phyloP scores from a whole-genome alignment of 768 basidiomycete genomes.

The Coprinellus micaceus region DNA sequence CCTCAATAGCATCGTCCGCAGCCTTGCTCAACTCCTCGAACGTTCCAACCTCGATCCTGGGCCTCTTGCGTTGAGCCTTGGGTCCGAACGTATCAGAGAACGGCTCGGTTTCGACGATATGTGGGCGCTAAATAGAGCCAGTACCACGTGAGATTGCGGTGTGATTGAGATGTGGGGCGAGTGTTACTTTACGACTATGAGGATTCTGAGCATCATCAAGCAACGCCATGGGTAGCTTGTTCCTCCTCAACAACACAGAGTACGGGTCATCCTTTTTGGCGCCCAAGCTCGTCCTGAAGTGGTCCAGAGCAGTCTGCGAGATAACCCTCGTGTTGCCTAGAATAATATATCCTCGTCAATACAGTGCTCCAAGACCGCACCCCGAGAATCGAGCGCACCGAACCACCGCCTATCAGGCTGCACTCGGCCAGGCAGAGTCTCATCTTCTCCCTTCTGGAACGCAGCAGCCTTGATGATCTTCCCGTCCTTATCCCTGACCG shows the following conservation, averaged over 20 bases:
- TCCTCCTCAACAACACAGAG: slow-evolving; percentile 87
- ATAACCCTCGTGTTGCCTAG: slow-evolving; percentile 97
- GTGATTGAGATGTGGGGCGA: neutral
- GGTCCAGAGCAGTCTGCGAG: slow-evolving; percentile 92
- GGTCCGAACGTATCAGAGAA: slow-evolving; percentile 94
- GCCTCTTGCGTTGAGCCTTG: slow-evolving; percentile 90
- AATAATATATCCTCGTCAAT: neutral
- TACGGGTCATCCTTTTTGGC: slow-evolving; percentile 91
- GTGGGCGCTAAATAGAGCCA: slow-evolving; percentile 56
- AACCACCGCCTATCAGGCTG: slow-evolving; percentile 98
- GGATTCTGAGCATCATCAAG: slow-evolving; percentile 87
- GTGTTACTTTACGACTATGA: slow-evolving; percentile 62
- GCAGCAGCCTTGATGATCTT: slow-evolving; percentile 92
- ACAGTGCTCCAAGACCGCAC: neutral
- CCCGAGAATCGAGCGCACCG: slow-evolving; percentile 49
- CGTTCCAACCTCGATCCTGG: slow-evolving; percentile 81
- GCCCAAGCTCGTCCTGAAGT: slow-evolving; percentile 87
- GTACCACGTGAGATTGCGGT: slow-evolving; percentile 1
- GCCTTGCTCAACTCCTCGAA: slow-evolving; percentile 85
- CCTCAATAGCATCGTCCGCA: slow-evolving; percentile 50
- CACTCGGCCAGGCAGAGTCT: slow-evolving; percentile 85
- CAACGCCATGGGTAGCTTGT: slow-evolving; percentile 96
- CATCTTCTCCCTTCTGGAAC: slow-evolving; percentile 93
- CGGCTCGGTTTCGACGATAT: slow-evolving; percentile 95
- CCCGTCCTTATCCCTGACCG: slow-evolving; percentile 86